Evolutionary conservation across 2,329 filamentous ascomycete species (phyloP), one percentile per base, ranked within the genome.

Genomic region (Monilinia laxa): DNA sequence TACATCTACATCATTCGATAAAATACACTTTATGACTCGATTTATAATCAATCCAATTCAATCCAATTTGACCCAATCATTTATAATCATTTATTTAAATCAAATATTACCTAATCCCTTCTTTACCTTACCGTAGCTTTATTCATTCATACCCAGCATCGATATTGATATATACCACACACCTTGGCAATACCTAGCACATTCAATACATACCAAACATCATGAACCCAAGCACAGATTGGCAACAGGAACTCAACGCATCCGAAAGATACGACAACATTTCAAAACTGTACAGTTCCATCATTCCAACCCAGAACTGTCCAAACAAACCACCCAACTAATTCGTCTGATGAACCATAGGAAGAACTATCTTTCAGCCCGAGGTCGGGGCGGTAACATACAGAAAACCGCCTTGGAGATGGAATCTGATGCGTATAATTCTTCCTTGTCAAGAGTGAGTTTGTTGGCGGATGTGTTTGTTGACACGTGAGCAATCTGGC

Each of bases 351-450:
- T 53, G 38, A 28, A 65, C 5, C 53, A 18, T 53, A 75, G 75
- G 40, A 74, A 68, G 58, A 74, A 70, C 56, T 66, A 62, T 52
- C 73, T 76, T 60, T 71, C 75, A 67, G 76, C 78, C 3, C 78
- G 80, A 38, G 78, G 78, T 14, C 77, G 81, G 16, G 70, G 68
- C 68, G 83, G 82, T 40, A 82, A 82, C 65, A 78, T 80, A 45
- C 80, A 85, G 69, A 76, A 73, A 57, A 68, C 68, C 51, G 91
- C 91, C 25, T 89, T 89, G 73, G 77, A 82, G 57, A 79, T 87
- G 52, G 93, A 96, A 77, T 85, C 84, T 56, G 81, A 84, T 14
- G 86, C 87, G 16, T 90, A 87, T 71, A 81, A 84, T 54, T 78
- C 79, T 53, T 85, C 87, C 14, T 72, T 78, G 31, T 87, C 86